These are phyloP conservation scores for Pterula multifida DNA, from an alignment of 1,284 basidiomycete species.

Conservation along the genomic window DNA sequence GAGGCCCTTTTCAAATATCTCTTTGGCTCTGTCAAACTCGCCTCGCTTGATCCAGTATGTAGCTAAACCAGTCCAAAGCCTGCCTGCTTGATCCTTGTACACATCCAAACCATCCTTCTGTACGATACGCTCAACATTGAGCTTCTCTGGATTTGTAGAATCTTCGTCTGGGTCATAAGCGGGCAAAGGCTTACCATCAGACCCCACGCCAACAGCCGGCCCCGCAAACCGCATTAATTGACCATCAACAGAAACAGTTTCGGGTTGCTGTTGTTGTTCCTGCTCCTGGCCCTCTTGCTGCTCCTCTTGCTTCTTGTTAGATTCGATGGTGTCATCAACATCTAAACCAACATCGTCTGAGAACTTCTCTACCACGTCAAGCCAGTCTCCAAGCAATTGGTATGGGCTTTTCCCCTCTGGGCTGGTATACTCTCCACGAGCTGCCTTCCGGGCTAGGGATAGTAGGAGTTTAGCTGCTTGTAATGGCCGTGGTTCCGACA, in stretches of 20 bases:
- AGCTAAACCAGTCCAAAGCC: constrained; percentile 92
- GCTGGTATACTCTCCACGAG: constrained; percentile 74
- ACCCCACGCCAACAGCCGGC: constrained; percentile 44
- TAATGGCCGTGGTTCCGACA: constrained; percentile 67
- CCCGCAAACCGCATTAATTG: constrained; percentile 68
- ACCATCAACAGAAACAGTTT: constrained; percentile 37
- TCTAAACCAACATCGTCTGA: constrained; percentile 90
- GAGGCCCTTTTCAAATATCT: constrained; percentile 85
- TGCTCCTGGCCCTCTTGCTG: constrained; percentile 28
- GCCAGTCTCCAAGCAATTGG: constrained; percentile 86
- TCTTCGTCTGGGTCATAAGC: constrained; percentile 77
- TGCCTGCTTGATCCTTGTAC: constrained; percentile 94
- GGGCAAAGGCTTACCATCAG: constrained; percentile 34
- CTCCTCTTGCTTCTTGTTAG: constrained; percentile 31
- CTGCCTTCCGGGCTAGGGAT: constrained; percentile 73
- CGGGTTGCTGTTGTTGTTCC: constrained; percentile 24
- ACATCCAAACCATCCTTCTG: constrained; percentile 75
- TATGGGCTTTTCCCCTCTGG: constrained; percentile 94
- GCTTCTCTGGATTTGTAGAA: constrained; percentile 53
- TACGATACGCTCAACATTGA: constrained; percentile 84
- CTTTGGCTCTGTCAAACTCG: constrained; percentile 84
- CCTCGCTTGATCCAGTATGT: constrained; percentile 98
- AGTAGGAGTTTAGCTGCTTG: constrained; percentile 91
- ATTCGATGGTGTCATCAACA: constrained; percentile 58
- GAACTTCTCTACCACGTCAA: constrained; percentile 85